A percentile compares a stretch with the other conserved stretches of the same genome.
Evolutionary conservation across 2,329 filamentous ascomycete genomes (phyloP).

Genomic region (Fusarium chlamydosporum): DNA sequence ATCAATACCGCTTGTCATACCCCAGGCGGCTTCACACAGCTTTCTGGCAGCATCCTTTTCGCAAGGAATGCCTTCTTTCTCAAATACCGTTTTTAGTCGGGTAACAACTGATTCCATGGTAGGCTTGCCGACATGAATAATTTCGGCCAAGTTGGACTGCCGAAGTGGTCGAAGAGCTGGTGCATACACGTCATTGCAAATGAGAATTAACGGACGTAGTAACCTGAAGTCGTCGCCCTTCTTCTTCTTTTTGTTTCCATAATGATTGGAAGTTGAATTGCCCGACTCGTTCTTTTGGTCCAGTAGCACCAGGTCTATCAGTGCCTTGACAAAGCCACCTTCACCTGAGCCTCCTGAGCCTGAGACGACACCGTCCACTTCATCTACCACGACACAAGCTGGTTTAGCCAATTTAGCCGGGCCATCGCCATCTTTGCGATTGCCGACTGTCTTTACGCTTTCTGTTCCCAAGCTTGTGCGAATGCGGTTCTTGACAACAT

Average conservation of each 20-base stretch:
- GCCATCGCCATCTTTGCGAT: conserved; percentile 67
- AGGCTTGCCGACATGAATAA: conserved; percentile 92
- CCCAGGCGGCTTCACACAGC: conserved; percentile 86
- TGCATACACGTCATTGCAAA: conserved; percentile 98
- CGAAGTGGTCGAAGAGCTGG: conserved; percentile 87
- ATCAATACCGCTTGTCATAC: conserved; percentile 79
- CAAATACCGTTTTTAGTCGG: conserved; percentile 86
- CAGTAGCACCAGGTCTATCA: conserved; percentile 88
- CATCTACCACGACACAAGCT: conserved; percentile 94
- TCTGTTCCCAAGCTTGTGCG: conserved; percentile 93
- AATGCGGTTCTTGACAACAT: conserved; percentile 92
- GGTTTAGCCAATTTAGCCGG: conserved; percentile 82
- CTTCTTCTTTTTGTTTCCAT: conserved; percentile 67
- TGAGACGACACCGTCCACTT: conserved; percentile 93
- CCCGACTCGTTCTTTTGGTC: conserved; percentile 81
- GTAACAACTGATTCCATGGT: conserved; percentile 86
- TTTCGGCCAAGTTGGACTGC: conserved; percentile 87
- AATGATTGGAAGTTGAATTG: conserved; percentile 45
- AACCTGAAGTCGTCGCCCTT: conserved; percentile 90
- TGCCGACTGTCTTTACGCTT: conserved; percentile 83
- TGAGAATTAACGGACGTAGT: conserved; percentile 88
- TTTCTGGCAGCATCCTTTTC: conserved; percentile 91
- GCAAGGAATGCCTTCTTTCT: conserved; percentile 88
- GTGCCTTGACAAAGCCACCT: conserved; percentile 93
- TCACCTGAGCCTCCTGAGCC: conserved; percentile 84